These are phyloP conservation scores for Ophiostoma ips DNA, from an alignment of 2,329 filamentous ascomycete genomes.

Conservation along the genomic window DNA sequence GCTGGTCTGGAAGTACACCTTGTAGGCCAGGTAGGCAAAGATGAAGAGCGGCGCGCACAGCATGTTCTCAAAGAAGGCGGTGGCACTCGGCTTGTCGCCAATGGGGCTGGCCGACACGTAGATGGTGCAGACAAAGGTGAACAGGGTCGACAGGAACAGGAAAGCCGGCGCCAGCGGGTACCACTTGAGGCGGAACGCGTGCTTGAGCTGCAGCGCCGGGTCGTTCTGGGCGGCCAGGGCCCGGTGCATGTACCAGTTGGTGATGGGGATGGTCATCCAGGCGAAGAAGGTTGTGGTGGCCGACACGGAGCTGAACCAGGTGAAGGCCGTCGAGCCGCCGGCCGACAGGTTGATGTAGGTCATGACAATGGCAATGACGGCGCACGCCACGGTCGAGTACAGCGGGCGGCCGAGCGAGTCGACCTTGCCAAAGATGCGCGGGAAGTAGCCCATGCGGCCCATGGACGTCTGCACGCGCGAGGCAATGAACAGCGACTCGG, in stretches of 20 bases:
- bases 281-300: conserved; percentile 11
- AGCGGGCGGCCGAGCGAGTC: conserved; percentile 8
- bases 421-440: conserved; percentile 8
- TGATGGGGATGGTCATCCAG: conserved; percentile 11
- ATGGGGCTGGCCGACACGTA: conserved; percentile 10
- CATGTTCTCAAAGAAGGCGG: conserved; percentile 10
- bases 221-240: conserved; percentile 9
- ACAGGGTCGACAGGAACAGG: conserved; percentile 6
- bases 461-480: conserved; percentile 11
- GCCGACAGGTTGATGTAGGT: conserved; percentile 12
- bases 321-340: conserved; percentile 7
- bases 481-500: conserved; percentile 10
- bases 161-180: conserved; percentile 6
- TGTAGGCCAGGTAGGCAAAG: conserved; percentile 7
- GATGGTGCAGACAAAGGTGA: conserved; percentile 7
- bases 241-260: conserved; percentile 11
- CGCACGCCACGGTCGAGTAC: conserved; percentile 5
- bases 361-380: conserved; percentile 8
- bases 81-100: conserved; percentile 2
- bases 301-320: conserved; percentile 11
- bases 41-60: conserved; percentile 10
- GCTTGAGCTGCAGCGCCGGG: conserved; percentile 5
- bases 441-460: conserved; percentile 12
- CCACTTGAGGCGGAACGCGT: conserved; percentile 9
- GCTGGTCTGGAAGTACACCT: conserved; percentile 10